Conservation (phyloP, 2,329 filamentous ascomycete genomes). For the Fusarium xylarioides region DNA sequence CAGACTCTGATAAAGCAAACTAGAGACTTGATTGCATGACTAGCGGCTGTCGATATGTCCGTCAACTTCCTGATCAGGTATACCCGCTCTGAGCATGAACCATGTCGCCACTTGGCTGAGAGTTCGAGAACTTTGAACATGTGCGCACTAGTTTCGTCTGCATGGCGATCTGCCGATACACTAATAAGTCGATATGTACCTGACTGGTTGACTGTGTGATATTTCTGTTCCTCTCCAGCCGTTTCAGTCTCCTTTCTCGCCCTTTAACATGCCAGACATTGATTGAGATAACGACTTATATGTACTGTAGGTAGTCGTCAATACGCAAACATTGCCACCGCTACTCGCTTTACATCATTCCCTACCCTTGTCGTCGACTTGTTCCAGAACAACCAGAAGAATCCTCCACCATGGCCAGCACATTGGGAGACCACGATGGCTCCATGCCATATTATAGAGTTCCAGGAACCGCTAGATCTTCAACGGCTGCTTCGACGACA, state of each 20-base stretch:
- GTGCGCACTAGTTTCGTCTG: conserved; percentile 17
- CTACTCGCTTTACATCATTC: background rate
- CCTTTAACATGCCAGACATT: background rate
- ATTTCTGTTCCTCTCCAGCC: conserved; percentile 14
- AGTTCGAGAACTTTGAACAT: conserved; percentile 17
- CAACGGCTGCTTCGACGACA: conserved; percentile 25
- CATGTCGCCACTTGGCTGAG: conserved; percentile 21
- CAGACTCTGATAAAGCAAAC: conserved; percentile 7
- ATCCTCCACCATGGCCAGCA: conserved; percentile 11
- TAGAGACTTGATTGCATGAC: conserved; percentile 22
- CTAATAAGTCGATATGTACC: conserved; percentile 4
- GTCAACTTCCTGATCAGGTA: conserved; percentile 30
- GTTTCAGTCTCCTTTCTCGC: background rate
- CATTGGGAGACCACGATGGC: conserved; percentile 10
- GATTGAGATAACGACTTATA: conserved; percentile 1
- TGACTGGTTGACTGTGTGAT: background rate
- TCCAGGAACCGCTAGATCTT: conserved; percentile 23
- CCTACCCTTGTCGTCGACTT: background rate
- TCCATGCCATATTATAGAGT: conserved; percentile 7
- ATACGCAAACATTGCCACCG: background rate
- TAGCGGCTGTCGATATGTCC: conserved; percentile 23
- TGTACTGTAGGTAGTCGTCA: background rate
- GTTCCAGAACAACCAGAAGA: background rate
- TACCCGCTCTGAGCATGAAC: conserved; percentile 22
- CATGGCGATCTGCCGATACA: conserved; percentile 25